A percentile compares a stretch with the other conserved stretches of the same genome.
These are phyloP conservation scores for Annulohypoxylon moriforme DNA, from an alignment of 495 filamentous ascomycete species.

Conservation along the genomic window DNA sequence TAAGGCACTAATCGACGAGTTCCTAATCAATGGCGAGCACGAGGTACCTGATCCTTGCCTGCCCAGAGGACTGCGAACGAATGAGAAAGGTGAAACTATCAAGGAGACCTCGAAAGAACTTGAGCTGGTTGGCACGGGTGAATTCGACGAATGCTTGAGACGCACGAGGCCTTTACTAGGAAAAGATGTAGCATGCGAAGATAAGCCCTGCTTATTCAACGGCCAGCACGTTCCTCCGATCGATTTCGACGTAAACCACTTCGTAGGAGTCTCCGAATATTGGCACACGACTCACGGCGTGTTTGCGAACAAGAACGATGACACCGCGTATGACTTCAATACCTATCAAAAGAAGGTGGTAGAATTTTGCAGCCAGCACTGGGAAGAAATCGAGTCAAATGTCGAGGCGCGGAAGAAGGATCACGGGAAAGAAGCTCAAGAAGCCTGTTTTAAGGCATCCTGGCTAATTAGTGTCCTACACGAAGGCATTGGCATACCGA, in stretches of 20 bases:
- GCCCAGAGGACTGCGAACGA: slow-evolving; percentile 78
- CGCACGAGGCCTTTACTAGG: slow-evolving; percentile 88
- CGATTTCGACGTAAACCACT: slow-evolving; percentile 98
- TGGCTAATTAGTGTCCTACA: slow-evolving; percentile 98
- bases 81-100: slow-evolving; percentile 67
- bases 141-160: slow-evolving; percentile 85
- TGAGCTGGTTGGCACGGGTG: slow-evolving; percentile 79
- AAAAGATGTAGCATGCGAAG: slow-evolving; percentile 85
- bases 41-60: slow-evolving; percentile 95
- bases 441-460: slow-evolving; percentile 96
- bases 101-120: slow-evolving; percentile 46
- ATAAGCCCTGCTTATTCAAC: slow-evolving; percentile 87
- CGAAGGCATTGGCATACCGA: slow-evolving; percentile 92
- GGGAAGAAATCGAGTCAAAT: slow-evolving; percentile 75
- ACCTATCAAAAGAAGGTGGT: slow-evolving; percentile 88
- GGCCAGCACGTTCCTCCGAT: slow-evolving; percentile 94
- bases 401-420: slow-evolving; percentile 71
- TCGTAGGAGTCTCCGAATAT: slow-evolving; percentile 97
- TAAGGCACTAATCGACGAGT: slow-evolving; percentile 70
- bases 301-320: slow-evolving; percentile 82
- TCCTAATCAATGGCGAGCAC: slow-evolving; percentile 59
- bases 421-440: slow-evolving; percentile 78
- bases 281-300: slow-evolving; percentile 99
- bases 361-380: slow-evolving; percentile 86
- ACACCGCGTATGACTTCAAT: slow-evolving; percentile 86